Conservation (phyloP, 768 basidiomycete species). For the Kondoa malvinella region DNA sequence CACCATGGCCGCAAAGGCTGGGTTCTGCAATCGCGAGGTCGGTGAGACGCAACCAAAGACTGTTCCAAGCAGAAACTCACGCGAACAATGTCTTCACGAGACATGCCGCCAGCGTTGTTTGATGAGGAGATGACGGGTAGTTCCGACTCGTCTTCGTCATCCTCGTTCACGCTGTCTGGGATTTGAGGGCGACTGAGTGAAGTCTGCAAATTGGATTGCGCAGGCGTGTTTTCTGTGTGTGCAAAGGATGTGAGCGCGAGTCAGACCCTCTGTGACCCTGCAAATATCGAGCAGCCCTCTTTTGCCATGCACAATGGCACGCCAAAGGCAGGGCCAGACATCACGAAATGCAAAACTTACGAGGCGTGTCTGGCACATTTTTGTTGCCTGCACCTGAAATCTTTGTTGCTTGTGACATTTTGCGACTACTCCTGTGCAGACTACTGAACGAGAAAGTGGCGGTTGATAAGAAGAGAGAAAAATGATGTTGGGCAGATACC, state of each 20-base stretch:
- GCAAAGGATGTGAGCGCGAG: too few relatives aligned
- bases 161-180: slow-evolving; percentile 22
- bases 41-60: neutral
- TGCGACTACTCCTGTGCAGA: too few relatives aligned
- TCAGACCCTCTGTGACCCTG: too few relatives aligned
- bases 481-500: too few relatives aligned
- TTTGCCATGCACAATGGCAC: too few relatives aligned
- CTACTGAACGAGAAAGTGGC: too few relatives aligned
- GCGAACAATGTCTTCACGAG: slow-evolving; percentile 20
- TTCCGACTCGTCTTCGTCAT: slow-evolving; percentile 20
- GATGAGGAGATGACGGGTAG: slow-evolving; percentile 23
- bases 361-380: neutral
- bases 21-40: slow-evolving; percentile 35
- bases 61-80: slow-evolving; percentile 8
- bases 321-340: neutral
- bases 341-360: neutral
- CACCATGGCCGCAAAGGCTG: slow-evolving; percentile 61
- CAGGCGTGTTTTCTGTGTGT: slow-evolving; percentile 3
- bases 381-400: neutral
- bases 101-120: slow-evolving; percentile 16
- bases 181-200: slow-evolving; percentile 22
- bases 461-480: neutral
- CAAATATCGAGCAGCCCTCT: too few relatives aligned
- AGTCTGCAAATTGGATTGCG: neutral
- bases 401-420: neutral